phyloP scores from a whole-genome alignment of 2,329 filamentous ascomycete species.

The Aureobasidium sp. region DNA sequence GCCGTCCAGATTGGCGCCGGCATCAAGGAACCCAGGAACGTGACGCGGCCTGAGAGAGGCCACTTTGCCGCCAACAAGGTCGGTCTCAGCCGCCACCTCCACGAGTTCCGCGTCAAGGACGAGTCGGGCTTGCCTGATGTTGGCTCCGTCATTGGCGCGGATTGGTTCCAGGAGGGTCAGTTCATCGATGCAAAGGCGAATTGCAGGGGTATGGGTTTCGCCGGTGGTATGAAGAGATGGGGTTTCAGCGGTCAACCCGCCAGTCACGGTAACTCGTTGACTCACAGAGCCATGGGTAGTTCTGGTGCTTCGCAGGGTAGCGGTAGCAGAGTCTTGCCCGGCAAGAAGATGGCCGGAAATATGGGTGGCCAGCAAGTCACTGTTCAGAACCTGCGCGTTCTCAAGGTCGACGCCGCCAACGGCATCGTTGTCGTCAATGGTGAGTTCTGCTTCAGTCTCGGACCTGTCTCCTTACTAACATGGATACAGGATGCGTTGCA shows the following conservation, averaged over 20 bases:
- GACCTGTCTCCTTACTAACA: not conserved
- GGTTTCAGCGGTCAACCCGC: constrained; percentile 84
- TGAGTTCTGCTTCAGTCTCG: constrained; percentile 26
- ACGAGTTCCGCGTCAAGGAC: constrained; percentile 79
- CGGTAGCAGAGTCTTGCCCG: constrained; percentile 85
- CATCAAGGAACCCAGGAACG: constrained; percentile 64
- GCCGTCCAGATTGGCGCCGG: constrained; percentile 86
- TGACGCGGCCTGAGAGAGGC: constrained; percentile 75
- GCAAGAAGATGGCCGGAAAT: constrained; percentile 95
- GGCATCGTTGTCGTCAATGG: constrained; percentile 86
- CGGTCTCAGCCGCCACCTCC: constrained; percentile 73
- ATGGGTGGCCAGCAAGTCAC: constrained; percentile 91
- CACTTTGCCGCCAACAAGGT: constrained; percentile 80
- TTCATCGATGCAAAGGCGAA: constrained; percentile 78
- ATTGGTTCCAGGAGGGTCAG: constrained; percentile 87
- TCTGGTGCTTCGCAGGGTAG: constrained; percentile 83
- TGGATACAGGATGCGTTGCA: constrained; percentile 56
- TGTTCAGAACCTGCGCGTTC: constrained; percentile 80
- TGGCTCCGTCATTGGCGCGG: constrained; percentile 69
- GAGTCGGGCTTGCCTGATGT: constrained; percentile 66
- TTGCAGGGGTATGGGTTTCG: constrained; percentile 85
- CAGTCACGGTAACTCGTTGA: constrained; percentile 91
- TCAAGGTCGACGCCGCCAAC: constrained; percentile 80
- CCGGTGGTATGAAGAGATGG: constrained; percentile 95
- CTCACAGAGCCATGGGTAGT: constrained; percentile 87